These are phyloP conservation scores for Cryptococcus wingfieldii DNA, from an alignment of 1,284 basidiomycete species.

Conservation along the genomic window DNA sequence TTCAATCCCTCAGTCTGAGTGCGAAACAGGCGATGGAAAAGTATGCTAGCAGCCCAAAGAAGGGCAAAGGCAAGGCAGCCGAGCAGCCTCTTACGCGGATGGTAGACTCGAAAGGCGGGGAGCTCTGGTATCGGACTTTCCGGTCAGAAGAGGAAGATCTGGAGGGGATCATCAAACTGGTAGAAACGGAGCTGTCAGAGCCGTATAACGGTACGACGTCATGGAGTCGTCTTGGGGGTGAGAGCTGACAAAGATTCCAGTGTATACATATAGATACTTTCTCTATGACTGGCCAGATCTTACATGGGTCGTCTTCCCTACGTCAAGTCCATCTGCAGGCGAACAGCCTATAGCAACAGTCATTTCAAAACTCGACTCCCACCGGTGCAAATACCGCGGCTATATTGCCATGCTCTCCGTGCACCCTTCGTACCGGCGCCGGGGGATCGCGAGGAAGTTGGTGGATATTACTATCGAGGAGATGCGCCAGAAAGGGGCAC, in stretches of 20 bases:
- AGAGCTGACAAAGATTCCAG: conserved; percentile 17
- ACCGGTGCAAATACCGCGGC: conserved; percentile 74
- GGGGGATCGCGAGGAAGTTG: conserved; percentile 82
- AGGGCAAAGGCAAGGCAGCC: background rate
- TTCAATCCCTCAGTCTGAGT: no score
- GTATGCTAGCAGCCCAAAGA: background rate
- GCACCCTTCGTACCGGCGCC: conserved; percentile 69
- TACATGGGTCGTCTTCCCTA: conserved; percentile 61
- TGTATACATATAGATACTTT: conserved; percentile 68
- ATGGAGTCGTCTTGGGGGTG: background rate
- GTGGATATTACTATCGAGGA: conserved; percentile 70
- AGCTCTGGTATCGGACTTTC: conserved; percentile 33
- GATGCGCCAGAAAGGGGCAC: conserved; percentile 74
- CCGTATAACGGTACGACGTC: conserved; percentile 63
- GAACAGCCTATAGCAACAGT: conserved; percentile 71
- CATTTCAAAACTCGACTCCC: conserved; percentile 90
- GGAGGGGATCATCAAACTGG: conserved; percentile 72
- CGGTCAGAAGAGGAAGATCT: conserved; percentile 62
- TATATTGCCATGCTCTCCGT: conserved; percentile 99
- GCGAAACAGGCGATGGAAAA: no score
- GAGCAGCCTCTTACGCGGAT: background rate
- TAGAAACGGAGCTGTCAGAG: conserved; percentile 89
- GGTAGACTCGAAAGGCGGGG: conserved; percentile 13
- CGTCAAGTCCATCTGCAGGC: conserved; percentile 38
- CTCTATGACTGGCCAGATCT: conserved; percentile 93